Evolutionary conservation across 495 filamentous ascomycete genomes (phyloP), one percentile per base, ranked within the genome.

Genomic region (Cercophora sp.): DNA sequence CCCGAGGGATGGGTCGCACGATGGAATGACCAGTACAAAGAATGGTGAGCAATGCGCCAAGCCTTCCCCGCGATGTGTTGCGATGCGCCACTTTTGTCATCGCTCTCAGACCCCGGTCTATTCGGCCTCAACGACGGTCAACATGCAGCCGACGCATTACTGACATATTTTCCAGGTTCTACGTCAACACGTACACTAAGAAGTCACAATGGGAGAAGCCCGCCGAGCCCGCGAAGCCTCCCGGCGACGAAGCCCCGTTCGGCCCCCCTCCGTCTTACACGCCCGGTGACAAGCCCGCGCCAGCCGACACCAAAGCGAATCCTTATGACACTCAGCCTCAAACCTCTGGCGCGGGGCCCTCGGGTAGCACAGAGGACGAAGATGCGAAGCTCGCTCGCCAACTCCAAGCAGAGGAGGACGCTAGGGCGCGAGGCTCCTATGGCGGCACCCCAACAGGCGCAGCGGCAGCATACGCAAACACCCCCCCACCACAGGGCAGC

Each of bases 1-100:
- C 93, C 92, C 0, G 85, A 87, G 61, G 92, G 92, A 51, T 97
- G 90, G 89, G 85, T 86, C 61, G 85, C 84, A 8, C 81, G 87
- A 37, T 95, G 79, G 68, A 85, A 89, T 57, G 78, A 83, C 0
- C 79, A 84, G 51, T 90, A 89, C 69, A 78, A 82, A 25, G 82
- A 89, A 85, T 89, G 85, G 88, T 91, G 65, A 56, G 80, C 54
- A 5, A 8, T 16, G n/a, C 35, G 44, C 44, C 25, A 31, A 47
- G 26, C 32, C 46, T 25, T 39, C 31, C 31, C 46, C 46, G 25
- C 43, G 25, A 32, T 47, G 10, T 13, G 20, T 18, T n/a, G 13
- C 47, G 32, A 40, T 29, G 22, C 32, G n/a, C n/a, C n/a, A 26
- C 13, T 11, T 16, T 1, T n/a, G 22, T 6, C 48, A 31, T 34